Percentiles rank a stretch among this genome's conserved stretches.
phyloP scores from a whole-genome alignment of 2,329 filamentous ascomycete genomes.

The Fusarium armeniacum region DNA sequence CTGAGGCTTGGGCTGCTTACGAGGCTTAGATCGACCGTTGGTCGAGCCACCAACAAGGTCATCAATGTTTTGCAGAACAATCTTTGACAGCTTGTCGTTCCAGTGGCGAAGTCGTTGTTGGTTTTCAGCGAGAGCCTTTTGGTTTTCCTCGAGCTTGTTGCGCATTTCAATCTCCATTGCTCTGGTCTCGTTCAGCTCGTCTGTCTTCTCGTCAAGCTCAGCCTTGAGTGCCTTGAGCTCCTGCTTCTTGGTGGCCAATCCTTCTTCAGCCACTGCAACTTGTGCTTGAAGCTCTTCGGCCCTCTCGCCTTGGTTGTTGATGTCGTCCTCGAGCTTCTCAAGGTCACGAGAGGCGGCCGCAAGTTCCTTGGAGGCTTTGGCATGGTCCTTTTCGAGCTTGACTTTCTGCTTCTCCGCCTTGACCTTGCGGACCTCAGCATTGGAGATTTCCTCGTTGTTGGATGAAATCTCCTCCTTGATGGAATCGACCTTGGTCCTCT shows the following conservation, averaged over 20 bases:
- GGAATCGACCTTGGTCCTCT: slow-evolving; percentile 91
- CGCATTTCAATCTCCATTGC: slow-evolving; percentile 97
- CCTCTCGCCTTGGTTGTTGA: slow-evolving; percentile 80
- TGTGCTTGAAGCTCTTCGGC: slow-evolving; percentile 79
- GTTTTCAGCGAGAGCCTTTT: slow-evolving; percentile 89
- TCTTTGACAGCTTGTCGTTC: slow-evolving; percentile 89
- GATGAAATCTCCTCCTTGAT: slow-evolving; percentile 88
- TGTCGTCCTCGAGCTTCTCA: slow-evolving; percentile 82
- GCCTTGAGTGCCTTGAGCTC: slow-evolving; percentile 84
- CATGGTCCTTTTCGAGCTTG: slow-evolving; percentile 88
- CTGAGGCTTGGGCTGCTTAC: slow-evolving; percentile 46
- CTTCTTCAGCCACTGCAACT: slow-evolving; percentile 86
- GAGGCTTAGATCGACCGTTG: slow-evolving; percentile 48
- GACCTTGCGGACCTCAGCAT: slow-evolving; percentile 86
- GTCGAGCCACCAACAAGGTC: slow-evolving; percentile 67
- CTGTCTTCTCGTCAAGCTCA: slow-evolving; percentile 87
- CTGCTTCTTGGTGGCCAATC: slow-evolving; percentile 81
- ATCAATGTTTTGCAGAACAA: slow-evolving; percentile 84
- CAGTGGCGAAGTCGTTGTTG: slow-evolving; percentile 87
- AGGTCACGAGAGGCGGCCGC: slow-evolving; percentile 79
- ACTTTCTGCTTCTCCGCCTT: slow-evolving; percentile 93
- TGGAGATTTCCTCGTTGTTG: slow-evolving; percentile 84
- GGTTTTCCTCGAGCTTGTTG: slow-evolving; percentile 96
- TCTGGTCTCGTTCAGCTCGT: slow-evolving; percentile 88
- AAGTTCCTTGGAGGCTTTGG: slow-evolving; percentile 84